Base-by-base conservation (phyloP, 495 filamentous ascomycete species). In the Evansstolkia leycettana region DNA sequence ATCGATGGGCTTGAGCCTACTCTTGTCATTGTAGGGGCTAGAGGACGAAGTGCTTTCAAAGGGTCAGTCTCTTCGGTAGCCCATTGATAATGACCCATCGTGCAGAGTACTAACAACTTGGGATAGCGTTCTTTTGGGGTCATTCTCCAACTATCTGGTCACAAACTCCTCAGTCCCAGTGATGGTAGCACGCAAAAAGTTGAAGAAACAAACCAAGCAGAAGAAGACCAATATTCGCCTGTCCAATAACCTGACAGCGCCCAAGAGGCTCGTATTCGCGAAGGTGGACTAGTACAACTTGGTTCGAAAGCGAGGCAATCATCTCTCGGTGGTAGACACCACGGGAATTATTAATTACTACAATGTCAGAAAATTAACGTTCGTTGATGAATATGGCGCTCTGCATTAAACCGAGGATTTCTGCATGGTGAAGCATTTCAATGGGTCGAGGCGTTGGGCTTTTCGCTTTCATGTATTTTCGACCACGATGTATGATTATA, bases 151-250 rank as follows among this genome's bases (percentile, higher is more conserved):
- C 52, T 98, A 98, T 52, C 70, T 98, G 8, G 84, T 98, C 17
- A 88, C 84, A 28, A 94, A 95, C 60, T 88, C 82, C 34, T 92
- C 84, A 5, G 86, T 94, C n/a, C 90, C 90, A 0, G 86, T 92
- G 17, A 92, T 93, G 86, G 83, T 92, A 13, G 86, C 84, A 2
- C 70, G 84, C 17, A 87, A 84, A 64, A 78, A 80, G 39, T 62
- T 87, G 34, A 73, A 79, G 33, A 82, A 84, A 48, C 75, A 84
- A 48, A 73, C 69, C 41, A 84, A 86, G 49, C 78, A 75, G 44
- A 72, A 74, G 46, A 60, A 64, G 20, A 62, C 70, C 3, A 70
- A 71, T 15, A 53, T 76, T 40, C 73, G 73, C 40, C 69, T 83
- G 19, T 70, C 80, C 36, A 87, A 87, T 55, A 85, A 85, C 42